Evolutionary conservation across 2,329 filamentous ascomycete genomes (phyloP).

Genomic region (Byssothecium circinans): DNA sequence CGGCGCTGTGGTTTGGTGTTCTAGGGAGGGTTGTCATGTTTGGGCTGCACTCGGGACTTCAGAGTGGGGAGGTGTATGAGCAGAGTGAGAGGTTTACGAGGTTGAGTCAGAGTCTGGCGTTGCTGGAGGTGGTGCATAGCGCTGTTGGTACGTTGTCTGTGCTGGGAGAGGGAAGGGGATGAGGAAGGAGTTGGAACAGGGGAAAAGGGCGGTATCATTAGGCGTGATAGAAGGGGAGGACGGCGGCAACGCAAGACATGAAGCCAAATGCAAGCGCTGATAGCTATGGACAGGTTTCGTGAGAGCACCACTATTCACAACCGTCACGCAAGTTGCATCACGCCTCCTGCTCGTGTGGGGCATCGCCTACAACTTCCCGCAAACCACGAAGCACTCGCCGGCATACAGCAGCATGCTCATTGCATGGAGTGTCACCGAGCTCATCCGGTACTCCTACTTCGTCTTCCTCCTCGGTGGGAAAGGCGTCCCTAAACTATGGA

Average conservation of each 20-base stretch:
- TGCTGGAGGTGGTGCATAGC: conserved; percentile 82
- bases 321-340: conserved; percentile 83
- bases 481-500: conserved; percentile 66
- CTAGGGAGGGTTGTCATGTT: conserved; percentile 69
- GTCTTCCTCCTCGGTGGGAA: conserved; percentile 64
- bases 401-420: conserved; percentile 77
- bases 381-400: conserved; percentile 58
- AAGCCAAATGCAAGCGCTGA: neutral
- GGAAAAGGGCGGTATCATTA: neutral
- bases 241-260: neutral
- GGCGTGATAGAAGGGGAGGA: neutral
- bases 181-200: no score
- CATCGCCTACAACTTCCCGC: conserved; percentile 73
- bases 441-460: conserved; percentile 92
- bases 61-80: conserved; percentile 57
- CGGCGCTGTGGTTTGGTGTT: conserved; percentile 76
- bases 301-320: conserved; percentile 81
- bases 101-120: conserved; percentile 81
- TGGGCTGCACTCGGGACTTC: conserved; percentile 21
- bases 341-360: conserved; percentile 89
- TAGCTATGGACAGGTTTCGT: conserved; percentile 66
- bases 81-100: conserved; percentile 69
- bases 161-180: no score
- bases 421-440: conserved; percentile 89
- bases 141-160: conserved; percentile 60